Base-by-base conservation (phyloP, 306 rosid genomes). In the Quercus ilex region DNA sequence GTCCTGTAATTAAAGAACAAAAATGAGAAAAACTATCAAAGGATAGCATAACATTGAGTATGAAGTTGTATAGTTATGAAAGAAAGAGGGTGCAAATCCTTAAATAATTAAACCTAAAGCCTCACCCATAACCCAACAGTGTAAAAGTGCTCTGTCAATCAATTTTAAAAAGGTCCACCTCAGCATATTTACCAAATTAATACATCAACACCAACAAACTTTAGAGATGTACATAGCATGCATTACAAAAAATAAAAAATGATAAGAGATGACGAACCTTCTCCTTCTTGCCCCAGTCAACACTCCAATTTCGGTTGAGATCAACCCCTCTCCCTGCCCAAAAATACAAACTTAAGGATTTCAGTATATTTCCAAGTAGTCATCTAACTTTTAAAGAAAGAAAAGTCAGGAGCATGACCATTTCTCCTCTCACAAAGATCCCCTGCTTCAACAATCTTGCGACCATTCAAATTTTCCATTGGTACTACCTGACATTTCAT, bases 271-370 rank as follows among this genome's bases (percentile, higher is more conserved):
- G 20, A 83, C 18, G 13, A 56, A 95, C 99, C 99, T 93, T 91
- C 84, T 93, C 99, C 82, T 96, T 96, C 87, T 96, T 91, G 71
- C 99, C 99, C 99, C 99, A 96, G 82, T 96, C 99, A 62, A 96
- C 97, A 60, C 98, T 91, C 99, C 99, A 96, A 78, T 96, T 96
- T 58, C 99, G 89, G 82, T 96, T 96, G 82, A 93, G 94, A 93
- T 96, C 99, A 85, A 96, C 98, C 77, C 99, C 99, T 86, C 99
- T 93, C 62, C 99, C 99, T 96, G 92, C 64, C 60, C 83, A 75
- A 81, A 70, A 71, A 59, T 11, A 79, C 74, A 87, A 80, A 73
- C 59, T 78, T 80, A 73, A 77, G 73, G 77, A 82, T 82, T 82
- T 75, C 74, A 74, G 56, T 68, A 52, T 60, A 62, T 79, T 78